Evolutionary conservation across 225 moss, liverwort and hornwort species (phyloP).

Genomic region (Physcomitrium patens): DNA sequence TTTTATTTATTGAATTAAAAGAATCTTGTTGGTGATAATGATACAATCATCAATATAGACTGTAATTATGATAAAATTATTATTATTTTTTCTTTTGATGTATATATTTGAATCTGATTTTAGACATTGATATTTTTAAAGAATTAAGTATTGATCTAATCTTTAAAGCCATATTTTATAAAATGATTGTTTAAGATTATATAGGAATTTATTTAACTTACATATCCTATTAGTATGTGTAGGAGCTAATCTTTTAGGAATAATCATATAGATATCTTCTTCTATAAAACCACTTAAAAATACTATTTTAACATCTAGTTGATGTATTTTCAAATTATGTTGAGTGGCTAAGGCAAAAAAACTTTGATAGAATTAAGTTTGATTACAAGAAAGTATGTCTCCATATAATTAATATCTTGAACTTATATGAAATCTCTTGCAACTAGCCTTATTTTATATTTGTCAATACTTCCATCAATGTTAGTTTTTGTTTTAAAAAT

Average conservation of each 20-base stretch:
- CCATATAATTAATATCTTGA: background rate
- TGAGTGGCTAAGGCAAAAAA: too few relatives aligned
- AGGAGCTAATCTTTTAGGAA: too few relatives aligned
- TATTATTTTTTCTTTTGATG: background rate
- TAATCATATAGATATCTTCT: background rate
- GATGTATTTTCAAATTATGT: background rate
- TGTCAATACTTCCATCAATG: too few relatives aligned
- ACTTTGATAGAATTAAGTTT: background rate
- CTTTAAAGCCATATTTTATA: rapidly evolving
- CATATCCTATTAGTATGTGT: background rate
- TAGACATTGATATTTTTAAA: background rate
- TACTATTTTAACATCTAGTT: background rate
- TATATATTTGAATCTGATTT: background rate
- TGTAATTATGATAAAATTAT: background rate
- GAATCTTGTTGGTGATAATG: background rate
- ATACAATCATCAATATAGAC: conserved; percentile 15
- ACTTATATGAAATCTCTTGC: background rate
- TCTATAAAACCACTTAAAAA: background rate
- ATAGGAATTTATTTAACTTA: background rate
- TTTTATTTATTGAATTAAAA: background rate
- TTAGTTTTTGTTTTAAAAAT: too few relatives aligned
- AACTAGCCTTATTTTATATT: background rate
- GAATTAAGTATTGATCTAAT: background rate
- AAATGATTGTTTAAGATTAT: background rate
- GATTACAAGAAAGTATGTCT: background rate